phyloP scores from a whole-genome alignment of 805 yeast genomes.

The Schwanniomyces polymorphus region DNA sequence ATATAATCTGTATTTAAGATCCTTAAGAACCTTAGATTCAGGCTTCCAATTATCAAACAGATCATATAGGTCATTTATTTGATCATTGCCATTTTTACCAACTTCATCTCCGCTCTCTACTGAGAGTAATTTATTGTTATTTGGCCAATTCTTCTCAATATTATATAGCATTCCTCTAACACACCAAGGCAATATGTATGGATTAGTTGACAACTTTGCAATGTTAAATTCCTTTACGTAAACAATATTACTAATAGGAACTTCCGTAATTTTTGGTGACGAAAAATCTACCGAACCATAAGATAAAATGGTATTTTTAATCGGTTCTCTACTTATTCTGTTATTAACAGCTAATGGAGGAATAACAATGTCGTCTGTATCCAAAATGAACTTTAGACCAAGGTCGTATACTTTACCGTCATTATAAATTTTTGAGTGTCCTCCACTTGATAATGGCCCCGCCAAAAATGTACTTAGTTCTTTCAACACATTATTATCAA shows the following conservation, averaged over 20 bases:
- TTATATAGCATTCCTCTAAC: conserved; percentile 77
- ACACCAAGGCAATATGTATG: conserved; percentile 90
- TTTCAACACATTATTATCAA: conserved; percentile 83
- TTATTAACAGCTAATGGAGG: conserved; percentile 24
- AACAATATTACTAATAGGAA: conserved; percentile 35
- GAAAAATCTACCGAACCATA: not conserved
- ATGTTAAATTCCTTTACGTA: conserved; percentile 53
- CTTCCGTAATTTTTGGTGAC: conserved; percentile 6
- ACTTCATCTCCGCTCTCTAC: conserved; percentile 30
- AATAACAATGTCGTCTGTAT: conserved; percentile 61
- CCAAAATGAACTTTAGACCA: conserved; percentile 72
- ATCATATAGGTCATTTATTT: conserved; percentile 58
- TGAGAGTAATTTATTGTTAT: conserved; percentile 38
- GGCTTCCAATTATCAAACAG: conserved; percentile 90
- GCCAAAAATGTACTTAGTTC: conserved; percentile 75
- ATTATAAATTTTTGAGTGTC: conserved; percentile 87
- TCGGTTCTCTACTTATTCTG: conserved; percentile 15
- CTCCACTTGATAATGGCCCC: conserved; percentile 93
- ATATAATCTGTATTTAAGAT: conserved; percentile 75
- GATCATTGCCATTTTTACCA: conserved; percentile 43
- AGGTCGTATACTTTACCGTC: conserved; percentile 81
- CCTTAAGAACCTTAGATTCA: conserved; percentile 75
- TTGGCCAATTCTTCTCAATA: conserved; percentile 49
- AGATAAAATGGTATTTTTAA: not conserved
- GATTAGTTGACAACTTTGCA: conserved; percentile 71